A percentile compares a stretch with the other conserved stretches of the same genome.
Evolutionary conservation across 108 stramenopile species (phyloP).

Genomic region (Parietichytrium sp.): DNA sequence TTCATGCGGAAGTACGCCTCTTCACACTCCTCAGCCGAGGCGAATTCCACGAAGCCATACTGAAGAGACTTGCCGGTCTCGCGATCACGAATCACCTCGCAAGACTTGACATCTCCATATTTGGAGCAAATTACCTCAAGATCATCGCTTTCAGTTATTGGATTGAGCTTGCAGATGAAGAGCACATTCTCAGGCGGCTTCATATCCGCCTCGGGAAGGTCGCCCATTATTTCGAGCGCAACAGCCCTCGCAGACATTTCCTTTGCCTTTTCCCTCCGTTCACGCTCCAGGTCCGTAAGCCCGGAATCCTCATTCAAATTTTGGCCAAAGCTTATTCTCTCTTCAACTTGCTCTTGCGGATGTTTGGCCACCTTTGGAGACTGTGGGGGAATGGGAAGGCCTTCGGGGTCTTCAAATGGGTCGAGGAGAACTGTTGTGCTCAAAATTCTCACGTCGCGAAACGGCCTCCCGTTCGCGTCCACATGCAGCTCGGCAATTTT

Average conservation of each 20-base stretch:
- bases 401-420: constrained; percentile 71
- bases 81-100: constrained; percentile 89
- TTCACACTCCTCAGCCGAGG: constrained; percentile 73
- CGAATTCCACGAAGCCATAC: constrained; percentile 96
- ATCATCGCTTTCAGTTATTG: constrained; percentile 92
- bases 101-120: constrained; percentile 61
- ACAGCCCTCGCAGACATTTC: constrained; percentile 87
- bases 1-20: constrained; percentile 99
- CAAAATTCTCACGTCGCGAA: constrained; percentile 84
- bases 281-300: constrained; percentile 57
- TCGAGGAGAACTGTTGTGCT: constrained; percentile 85
- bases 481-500: constrained; percentile 77
- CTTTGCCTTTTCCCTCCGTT: constrained; percentile 55
- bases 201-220: constrained; percentile 62
- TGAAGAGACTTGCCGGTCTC: constrained; percentile 88
- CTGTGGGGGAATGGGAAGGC: background rate
- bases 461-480: constrained; percentile 85
- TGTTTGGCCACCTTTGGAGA: background rate
- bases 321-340: background rate
- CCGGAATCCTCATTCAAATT: constrained; percentile 51
- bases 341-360: background rate
- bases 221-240: constrained; percentile 88
- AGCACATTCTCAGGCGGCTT: constrained; percentile 93
- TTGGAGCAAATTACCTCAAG: constrained; percentile 91
- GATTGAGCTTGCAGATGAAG: constrained; percentile 98